Percentiles rank a stretch among this genome's conserved stretches.
phyloP scores from a whole-genome alignment of 768 basidiomycete genomes.

The Lentinula guzmanii region DNA sequence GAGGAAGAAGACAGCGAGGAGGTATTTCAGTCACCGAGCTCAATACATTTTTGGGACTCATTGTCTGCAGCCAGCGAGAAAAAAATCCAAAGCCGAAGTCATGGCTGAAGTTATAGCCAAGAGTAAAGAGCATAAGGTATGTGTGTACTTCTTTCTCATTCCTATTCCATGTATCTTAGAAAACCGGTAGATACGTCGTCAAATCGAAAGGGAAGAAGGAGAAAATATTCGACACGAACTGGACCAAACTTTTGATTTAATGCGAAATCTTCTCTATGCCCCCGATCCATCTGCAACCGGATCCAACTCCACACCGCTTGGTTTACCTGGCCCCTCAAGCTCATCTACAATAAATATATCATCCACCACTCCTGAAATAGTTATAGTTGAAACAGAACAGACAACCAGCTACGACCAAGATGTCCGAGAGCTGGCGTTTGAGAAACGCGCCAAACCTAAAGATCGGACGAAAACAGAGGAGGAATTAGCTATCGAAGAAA shows the following conservation, averaged over 20 bases:
- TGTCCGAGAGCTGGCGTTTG: slow-evolving; percentile 90
- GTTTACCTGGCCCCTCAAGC: slow-evolving; percentile 22
- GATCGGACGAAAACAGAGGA: slow-evolving; percentile 96
- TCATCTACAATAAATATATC: slow-evolving; percentile 37
- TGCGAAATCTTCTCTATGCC: slow-evolving; percentile 69
- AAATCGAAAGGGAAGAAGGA: slow-evolving; percentile 81
- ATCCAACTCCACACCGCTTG: neutral
- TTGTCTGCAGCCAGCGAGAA: slow-evolving; percentile 59
- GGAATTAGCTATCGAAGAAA: slow-evolving; percentile 84
- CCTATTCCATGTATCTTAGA: neutral
- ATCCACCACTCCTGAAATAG: slow-evolving; percentile 24
- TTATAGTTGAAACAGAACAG: slow-evolving; percentile 28
- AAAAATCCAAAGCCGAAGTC: slow-evolving; percentile 91
- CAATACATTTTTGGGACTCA: neutral
- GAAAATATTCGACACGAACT: slow-evolving; percentile 83
- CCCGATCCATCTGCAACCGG: slow-evolving; percentile 8
- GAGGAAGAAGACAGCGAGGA: slow-evolving; percentile 50
- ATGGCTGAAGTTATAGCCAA: slow-evolving; percentile 98
- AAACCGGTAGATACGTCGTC: slow-evolving; percentile 62
- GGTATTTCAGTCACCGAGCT: slow-evolving; percentile 13
- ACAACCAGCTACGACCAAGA: slow-evolving; percentile 81
- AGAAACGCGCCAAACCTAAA: slow-evolving; percentile 89
- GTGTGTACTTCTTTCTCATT: slow-evolving; percentile 13
- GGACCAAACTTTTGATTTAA: slow-evolving; percentile 79
- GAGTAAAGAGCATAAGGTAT: slow-evolving; percentile 91